Percentiles rank a stretch among this genome's conserved stretches.
These are phyloP conservation scores for Cryptosporidium viatorum DNA, from an alignment of 169 alveolate genomes.

Conservation along the genomic window DNA sequence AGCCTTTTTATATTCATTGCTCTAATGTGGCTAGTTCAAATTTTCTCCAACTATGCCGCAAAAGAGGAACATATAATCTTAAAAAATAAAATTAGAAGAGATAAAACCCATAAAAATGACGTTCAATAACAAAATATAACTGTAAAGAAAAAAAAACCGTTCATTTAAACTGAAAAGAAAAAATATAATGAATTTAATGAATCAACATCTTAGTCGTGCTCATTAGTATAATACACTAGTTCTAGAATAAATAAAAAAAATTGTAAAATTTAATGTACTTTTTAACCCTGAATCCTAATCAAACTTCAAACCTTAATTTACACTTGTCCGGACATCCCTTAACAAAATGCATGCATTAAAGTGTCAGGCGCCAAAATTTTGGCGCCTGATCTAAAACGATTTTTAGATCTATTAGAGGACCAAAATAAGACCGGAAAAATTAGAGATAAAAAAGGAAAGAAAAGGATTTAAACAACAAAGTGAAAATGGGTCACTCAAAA, in stretches of 20 bases:
- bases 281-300: not conserved
- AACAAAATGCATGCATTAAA: not conserved
- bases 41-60: conserved; percentile 27
- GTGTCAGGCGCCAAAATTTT: not conserved
- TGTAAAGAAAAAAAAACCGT: not conserved
- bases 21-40: conserved; percentile 42
- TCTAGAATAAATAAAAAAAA: too few relatives aligned
- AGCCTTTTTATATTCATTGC: conserved; percentile 15
- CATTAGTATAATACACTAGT: not conserved
- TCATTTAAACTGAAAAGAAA: too few relatives aligned
- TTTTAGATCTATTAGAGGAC: conserved; percentile 24
- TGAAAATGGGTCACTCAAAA: conserved; percentile 64
- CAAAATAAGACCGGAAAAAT: not conserved
- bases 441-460: not conserved
- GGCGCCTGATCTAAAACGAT: conserved; percentile 29
- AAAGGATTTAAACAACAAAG: conserved; percentile 15
- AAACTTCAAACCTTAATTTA: not conserved
- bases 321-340: not conserved
- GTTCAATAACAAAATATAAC: too few relatives aligned
- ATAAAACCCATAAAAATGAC: not conserved
- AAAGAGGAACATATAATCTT: conserved; percentile 23
- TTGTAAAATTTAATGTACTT: not conserved
- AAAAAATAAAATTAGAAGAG: not conserved
- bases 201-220: not conserved
- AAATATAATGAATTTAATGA: not conserved